Conservation (phyloP, 768 basidiomycete species). For the Hemileccinum impolitum region DNA sequence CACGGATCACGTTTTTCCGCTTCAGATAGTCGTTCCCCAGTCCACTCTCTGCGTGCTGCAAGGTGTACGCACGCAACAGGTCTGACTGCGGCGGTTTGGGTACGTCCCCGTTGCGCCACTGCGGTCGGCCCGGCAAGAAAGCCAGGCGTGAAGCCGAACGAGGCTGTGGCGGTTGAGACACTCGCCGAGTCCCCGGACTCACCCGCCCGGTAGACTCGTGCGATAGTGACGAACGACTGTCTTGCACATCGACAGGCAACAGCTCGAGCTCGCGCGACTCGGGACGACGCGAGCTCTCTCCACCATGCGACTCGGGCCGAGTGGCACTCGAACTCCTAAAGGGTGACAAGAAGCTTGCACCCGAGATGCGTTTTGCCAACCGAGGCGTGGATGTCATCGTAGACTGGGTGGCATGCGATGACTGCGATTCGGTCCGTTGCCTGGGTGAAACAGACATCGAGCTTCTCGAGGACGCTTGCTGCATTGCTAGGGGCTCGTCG, state of each 20-base stretch:
- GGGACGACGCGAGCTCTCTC: constrained; percentile 7
- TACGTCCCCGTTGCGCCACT: constrained; percentile 23
- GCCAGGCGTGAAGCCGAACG: constrained; percentile 21
- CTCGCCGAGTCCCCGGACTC: constrained; percentile 13
- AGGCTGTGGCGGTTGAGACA: constrained; percentile 10
- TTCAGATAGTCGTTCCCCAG: constrained; percentile 94
- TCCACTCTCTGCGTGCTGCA: constrained; percentile 92
- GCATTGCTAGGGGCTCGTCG: constrained; percentile 5
- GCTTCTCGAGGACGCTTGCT: background rate
- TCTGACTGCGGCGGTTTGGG: constrained; percentile 47
- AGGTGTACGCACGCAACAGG: constrained; percentile 68
- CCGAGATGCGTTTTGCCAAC: constrained; percentile 24
- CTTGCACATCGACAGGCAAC: constrained; percentile 21
- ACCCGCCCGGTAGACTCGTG: constrained; percentile 12
- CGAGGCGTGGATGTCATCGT: constrained; percentile 15
- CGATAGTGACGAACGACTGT: constrained; percentile 21
- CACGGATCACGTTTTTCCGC: constrained; percentile 88
- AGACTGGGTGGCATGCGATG: constrained; percentile 21
- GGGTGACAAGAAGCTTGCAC: constrained; percentile 27
- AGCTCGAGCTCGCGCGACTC: constrained; percentile 21
- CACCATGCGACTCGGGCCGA: constrained; percentile 8
- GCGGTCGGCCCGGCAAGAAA: constrained; percentile 22
- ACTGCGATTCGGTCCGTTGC: constrained; percentile 22
- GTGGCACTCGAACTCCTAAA: constrained; percentile 17
- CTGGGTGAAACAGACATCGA: constrained; percentile 9